phyloP scores from a whole-genome alignment of 2,329 filamentous ascomycete genomes.

The Tolypocladium capitatum region DNA sequence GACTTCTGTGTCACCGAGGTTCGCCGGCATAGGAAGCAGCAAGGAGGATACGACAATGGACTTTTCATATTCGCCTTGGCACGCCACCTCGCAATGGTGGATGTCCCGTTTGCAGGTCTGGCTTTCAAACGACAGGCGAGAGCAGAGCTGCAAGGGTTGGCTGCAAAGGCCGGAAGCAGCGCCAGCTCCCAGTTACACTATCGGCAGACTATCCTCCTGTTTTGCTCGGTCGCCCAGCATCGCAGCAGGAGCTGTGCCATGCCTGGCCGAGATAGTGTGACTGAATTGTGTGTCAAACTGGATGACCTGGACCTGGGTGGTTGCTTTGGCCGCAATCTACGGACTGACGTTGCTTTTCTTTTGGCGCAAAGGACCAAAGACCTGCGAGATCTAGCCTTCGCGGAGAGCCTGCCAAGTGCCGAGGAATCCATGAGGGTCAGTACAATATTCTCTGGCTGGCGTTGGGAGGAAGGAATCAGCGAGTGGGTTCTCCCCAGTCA shows the following conservation, averaged over 20 bases:
- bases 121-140: conserved; percentile 7
- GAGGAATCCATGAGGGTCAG: conserved; percentile 4
- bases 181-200: conserved; percentile 9
- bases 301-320: conserved; percentile 18
- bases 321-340: conserved; percentile 23
- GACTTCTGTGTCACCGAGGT: conserved; percentile 11
- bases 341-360: conserved; percentile 34
- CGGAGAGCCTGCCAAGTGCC: conserved; percentile 26
- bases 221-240: conserved; percentile 32
- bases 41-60: conserved; percentile 2
- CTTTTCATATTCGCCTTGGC: conserved; percentile 14
- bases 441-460: conserved; percentile 21
- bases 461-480: conserved; percentile 27
- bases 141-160: conserved; percentile 10
- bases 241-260: conserved; percentile 29
- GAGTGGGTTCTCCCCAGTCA: conserved; percentile 21
- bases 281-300: conserved; percentile 27
- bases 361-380: conserved; percentile 39
- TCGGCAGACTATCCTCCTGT: conserved; percentile 21
- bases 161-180: conserved; percentile 3
- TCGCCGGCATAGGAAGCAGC: conserved; percentile 1
- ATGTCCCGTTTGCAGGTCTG: conserved; percentile 3
- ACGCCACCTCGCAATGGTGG: conserved; percentile 12
- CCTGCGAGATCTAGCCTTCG: conserved; percentile 39
- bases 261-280: conserved; percentile 22